Evolutionary conservation across 208 protist genomes (phyloP), one percentile per base, ranked within the genome.

Genomic region (Strigomonas culicis): DNA sequence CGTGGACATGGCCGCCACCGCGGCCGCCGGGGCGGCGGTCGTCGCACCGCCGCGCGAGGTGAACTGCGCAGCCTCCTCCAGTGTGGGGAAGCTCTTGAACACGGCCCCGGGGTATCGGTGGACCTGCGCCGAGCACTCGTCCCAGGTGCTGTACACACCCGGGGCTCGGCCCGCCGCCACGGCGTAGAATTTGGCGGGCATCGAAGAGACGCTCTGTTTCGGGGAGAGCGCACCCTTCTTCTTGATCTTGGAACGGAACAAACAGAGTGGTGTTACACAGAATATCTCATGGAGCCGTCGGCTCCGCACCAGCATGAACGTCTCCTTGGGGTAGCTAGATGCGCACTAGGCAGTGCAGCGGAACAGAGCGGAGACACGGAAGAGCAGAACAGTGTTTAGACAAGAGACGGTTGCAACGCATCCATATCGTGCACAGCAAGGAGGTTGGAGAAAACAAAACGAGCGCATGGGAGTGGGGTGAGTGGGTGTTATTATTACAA

Each of bases 61-160:
- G 27, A 28, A 93, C 2, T 25, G 46, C 30, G 77, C 44, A 1
- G 93, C 93, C 52, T 94, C 83, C 0, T 65, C 51, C 21, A 72
- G 51, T 1, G 82, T 90, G 13, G 27, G 30, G 60, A 96, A 97
- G 27, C 75, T 68, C 55, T 95, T 96, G 70, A 83, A 94, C 10
- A 70, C 46, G 6, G 84, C 80, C 1, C 82, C 79, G 21, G 74
- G 49, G 60, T 79, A 94, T 17, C 79, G 79, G 1, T 59, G 75
- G n/a, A 97, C 93, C 46, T 88, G 75, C 50, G 46, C 39, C 4
- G 63, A 52, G 68, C 90, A 96, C 50, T 90, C 71, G 4, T 76
- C 73, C 90, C 93, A 97, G 1, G 81, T 82, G 25, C 58, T 60
- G 72, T 83, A 96, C 41, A 97, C 76, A 34, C 90, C 90, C 2